phyloP scores from a whole-genome alignment of 2,329 filamentous ascomycete genomes.

The Bipolaris cookei region DNA sequence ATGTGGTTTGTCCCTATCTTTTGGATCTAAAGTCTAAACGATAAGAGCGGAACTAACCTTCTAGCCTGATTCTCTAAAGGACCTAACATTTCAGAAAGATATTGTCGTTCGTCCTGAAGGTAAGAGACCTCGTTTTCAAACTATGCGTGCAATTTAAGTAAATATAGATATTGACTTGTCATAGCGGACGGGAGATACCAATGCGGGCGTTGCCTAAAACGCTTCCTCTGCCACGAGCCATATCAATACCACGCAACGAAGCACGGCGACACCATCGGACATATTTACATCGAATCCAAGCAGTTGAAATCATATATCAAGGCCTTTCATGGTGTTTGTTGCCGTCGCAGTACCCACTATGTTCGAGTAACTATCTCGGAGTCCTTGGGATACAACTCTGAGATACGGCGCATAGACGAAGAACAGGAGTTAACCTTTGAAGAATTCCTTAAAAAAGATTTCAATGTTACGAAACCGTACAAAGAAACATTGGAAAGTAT shows the following conservation, averaged over 20 bases:
- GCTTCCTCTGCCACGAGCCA: background rate
- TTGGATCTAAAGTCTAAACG: background rate
- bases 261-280: background rate
- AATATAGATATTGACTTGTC: background rate
- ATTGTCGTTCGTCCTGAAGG: background rate
- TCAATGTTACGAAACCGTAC: background rate
- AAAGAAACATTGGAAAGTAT: background rate
- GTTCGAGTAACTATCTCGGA: background rate
- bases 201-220: background rate
- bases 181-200: background rate
- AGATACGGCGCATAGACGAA: background rate
- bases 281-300: background rate
- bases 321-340: background rate
- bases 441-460: background rate
- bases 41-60: slow-evolving; percentile 3
- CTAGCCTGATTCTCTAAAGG: background rate
- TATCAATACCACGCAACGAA: background rate
- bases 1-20: background rate
- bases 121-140: background rate
- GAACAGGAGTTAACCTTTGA: background rate
- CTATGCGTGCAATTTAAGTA: background rate
- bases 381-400: background rate
- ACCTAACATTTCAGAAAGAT: background rate
- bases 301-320: background rate
- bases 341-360: background rate